These are phyloP conservation scores for Tylopilus plumbeoviolaceoides DNA, from an alignment of 768 basidiomycete genomes.

Conservation along the genomic window DNA sequence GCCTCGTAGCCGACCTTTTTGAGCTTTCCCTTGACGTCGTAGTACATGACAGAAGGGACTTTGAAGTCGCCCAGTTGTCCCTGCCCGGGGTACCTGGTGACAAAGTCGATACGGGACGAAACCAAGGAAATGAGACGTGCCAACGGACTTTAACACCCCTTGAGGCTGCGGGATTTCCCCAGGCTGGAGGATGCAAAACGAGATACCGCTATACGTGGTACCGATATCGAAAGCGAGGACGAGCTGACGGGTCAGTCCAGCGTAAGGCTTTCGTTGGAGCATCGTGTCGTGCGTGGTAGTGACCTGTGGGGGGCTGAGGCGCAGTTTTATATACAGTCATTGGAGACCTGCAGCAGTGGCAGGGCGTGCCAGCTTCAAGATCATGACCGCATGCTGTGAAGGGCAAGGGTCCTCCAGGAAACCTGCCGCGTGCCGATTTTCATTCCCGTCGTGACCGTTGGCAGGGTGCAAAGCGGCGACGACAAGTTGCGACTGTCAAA, in stretches of 20 bases:
- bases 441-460: conserved; percentile 1
- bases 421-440: not conserved
- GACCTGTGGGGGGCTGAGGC: not conserved
- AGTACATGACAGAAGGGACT: conserved; percentile 45
- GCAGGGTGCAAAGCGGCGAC: not conserved
- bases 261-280: conserved; percentile 30
- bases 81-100: conserved; percentile 34
- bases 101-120: not conserved
- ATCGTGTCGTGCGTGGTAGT: conserved; percentile 10
- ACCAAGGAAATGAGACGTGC: too few species aligned
- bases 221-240: conserved; percentile 37
- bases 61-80: conserved; percentile 39
- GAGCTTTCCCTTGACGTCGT: conserved; percentile 35
- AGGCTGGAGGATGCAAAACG: conserved; percentile 37
- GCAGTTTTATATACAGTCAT: conserved; percentile 4
- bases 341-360: too few species aligned
- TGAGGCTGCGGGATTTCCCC: conserved; percentile 23
- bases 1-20: conserved; percentile 41
- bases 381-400: not conserved
- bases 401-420: not conserved
- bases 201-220: conserved; percentile 35
- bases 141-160: conserved; percentile 15
- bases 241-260: conserved; percentile 30
- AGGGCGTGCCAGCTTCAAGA: not conserved
- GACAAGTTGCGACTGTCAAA: too few species aligned